Conservation (phyloP, 495 filamentous ascomycete species). For the Penicillium paradoxum region DNA sequence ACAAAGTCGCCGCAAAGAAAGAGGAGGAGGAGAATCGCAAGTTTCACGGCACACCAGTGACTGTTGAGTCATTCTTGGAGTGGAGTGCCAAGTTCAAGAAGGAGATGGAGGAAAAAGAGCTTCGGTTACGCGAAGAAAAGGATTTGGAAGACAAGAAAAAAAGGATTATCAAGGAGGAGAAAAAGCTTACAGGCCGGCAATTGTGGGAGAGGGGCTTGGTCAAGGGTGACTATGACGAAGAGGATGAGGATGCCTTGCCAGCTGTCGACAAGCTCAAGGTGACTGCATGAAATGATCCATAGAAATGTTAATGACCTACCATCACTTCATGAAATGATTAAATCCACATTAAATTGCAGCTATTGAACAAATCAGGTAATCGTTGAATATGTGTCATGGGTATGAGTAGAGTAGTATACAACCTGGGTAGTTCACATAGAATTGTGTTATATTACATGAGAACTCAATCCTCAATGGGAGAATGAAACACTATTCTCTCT, state of each 20-base stretch:
- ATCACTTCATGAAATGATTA: constrained; percentile 10
- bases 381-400: neutral
- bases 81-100: constrained; percentile 76
- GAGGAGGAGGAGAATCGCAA: constrained; percentile 95
- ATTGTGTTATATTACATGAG: neutral
- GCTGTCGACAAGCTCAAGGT: constrained; percentile 68
- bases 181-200: constrained; percentile 72
- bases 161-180: constrained; percentile 49
- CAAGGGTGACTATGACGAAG: constrained; percentile 70
- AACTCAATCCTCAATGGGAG: neutral
- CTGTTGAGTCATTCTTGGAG: constrained; percentile 69
- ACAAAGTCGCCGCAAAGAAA: constrained; percentile 59
- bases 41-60: constrained; percentile 90
- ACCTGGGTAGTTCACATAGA: neutral
- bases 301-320: constrained; percentile 14
- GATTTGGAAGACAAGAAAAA: constrained; percentile 75
- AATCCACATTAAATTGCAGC: constrained; percentile 1
- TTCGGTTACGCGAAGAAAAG: constrained; percentile 60
- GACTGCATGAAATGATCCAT: constrained; percentile 35
- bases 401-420: constrained; percentile 1
- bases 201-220: constrained; percentile 80
- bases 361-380: neutral
- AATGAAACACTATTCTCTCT: neutral
- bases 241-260: constrained; percentile 48
- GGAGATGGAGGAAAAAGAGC: constrained; percentile 70